phyloP scores from a whole-genome alignment of 2,329 filamentous ascomycete species.

The Penicillium sp. region DNA sequence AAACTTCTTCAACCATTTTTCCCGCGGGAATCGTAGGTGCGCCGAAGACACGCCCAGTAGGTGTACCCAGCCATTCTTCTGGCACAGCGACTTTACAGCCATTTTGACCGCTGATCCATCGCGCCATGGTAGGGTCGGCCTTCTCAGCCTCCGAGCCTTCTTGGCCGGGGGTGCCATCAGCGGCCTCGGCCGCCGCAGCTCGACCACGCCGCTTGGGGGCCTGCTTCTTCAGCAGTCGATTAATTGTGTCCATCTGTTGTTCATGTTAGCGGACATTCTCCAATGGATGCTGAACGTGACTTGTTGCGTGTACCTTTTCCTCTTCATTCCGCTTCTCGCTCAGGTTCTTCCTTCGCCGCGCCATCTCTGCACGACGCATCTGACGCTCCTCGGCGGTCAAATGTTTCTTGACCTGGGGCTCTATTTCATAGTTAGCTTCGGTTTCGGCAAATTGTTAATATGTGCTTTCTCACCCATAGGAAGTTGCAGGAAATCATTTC shows the following conservation, averaged over 20 bases:
- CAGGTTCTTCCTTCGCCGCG: slow-evolving; percentile 68
- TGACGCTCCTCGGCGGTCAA: slow-evolving; percentile 71
- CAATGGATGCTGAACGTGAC: neutral
- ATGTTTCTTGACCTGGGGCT: slow-evolving; percentile 71
- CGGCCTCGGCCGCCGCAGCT: slow-evolving; percentile 47
- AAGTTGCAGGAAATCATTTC: slow-evolving; percentile 52
- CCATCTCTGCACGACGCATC: slow-evolving; percentile 73
- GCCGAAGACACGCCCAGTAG: slow-evolving; percentile 43
- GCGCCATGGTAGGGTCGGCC: slow-evolving; percentile 46
- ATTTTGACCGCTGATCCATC: slow-evolving; percentile 46
- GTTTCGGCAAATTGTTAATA: neutral
- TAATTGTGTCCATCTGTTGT: slow-evolving; percentile 64
- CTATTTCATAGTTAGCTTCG: slow-evolving; percentile 37
- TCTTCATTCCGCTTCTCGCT: slow-evolving; percentile 77
- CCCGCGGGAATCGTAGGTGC: slow-evolving; percentile 18
- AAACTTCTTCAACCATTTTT: slow-evolving; percentile 44
- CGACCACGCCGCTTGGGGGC: slow-evolving; percentile 59
- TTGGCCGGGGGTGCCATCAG: slow-evolving; percentile 44
- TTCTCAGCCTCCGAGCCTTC: slow-evolving; percentile 40
- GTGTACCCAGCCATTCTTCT: slow-evolving; percentile 49
- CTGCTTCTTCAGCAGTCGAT: slow-evolving; percentile 66
- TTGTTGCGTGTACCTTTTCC: slow-evolving; percentile 60
- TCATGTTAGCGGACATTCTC: slow-evolving; percentile 17
- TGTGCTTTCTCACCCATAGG: slow-evolving; percentile 53
- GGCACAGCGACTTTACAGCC: slow-evolving; percentile 48